Percentiles rank a stretch among this genome's conserved stretches.
These are phyloP conservation scores for Fraxinus velutina DNA, from an alignment of 305 asterid genomes.

Conservation along the genomic window DNA sequence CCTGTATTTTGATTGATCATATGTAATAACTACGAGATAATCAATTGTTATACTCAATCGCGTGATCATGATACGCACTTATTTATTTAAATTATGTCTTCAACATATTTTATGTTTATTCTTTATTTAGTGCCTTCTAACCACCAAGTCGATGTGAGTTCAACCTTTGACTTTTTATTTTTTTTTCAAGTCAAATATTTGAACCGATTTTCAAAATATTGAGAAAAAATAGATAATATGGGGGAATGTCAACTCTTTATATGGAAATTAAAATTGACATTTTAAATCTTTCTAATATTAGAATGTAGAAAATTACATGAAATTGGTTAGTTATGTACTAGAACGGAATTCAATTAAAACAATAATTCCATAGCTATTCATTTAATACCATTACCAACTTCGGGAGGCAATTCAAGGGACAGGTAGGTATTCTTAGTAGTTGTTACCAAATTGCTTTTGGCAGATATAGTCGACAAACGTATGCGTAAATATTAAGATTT, in stretches of 20 bases:
- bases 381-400: slow-evolving; percentile 21
- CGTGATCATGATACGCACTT: too few species aligned
- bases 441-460: not conserved
- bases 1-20: too few species aligned
- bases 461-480: too few species aligned
- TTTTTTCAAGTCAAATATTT: not conserved
- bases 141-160: not conserved
- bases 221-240: not conserved
- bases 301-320: not conserved
- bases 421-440: slow-evolving; percentile 3
- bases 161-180: not conserved
- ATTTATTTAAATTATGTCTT: too few species aligned
- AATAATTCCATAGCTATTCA: not conserved
- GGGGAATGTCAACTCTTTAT: not conserved
- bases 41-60: too few species aligned
- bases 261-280: not conserved
- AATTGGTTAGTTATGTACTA: too few species aligned
- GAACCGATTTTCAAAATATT: too few species aligned
- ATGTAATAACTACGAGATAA: too few species aligned
- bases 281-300: not conserved
- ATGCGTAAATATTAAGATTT: too few species aligned
- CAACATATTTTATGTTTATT: too few species aligned
- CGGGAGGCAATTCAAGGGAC: slow-evolving; percentile 15
- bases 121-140: too few species aligned
- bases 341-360: not conserved